Evolutionary conservation across 495 filamentous ascomycete species (phyloP).

Genomic region (Tuber calosporum): DNA sequence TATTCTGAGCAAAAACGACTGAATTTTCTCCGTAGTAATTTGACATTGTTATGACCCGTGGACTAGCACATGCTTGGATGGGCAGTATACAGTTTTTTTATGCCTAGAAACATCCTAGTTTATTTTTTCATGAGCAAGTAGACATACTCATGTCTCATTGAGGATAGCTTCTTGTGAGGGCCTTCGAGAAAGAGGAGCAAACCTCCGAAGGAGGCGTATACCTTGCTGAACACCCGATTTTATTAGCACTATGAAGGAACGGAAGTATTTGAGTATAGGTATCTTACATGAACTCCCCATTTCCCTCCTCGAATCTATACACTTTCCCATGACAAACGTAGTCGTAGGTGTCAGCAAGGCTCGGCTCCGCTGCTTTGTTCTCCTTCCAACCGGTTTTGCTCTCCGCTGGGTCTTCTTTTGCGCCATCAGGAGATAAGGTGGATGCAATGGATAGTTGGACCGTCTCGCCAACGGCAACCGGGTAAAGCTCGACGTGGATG

Average conservation of each 20-base stretch:
- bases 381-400: slow-evolving; percentile 71
- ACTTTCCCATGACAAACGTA: slow-evolving; percentile 98
- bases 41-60: not conserved
- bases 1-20: not conserved
- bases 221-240: slow-evolving; percentile 56
- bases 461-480: slow-evolving; percentile 61
- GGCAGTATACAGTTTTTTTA: slow-evolving; percentile 7
- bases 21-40: not conserved
- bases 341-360: slow-evolving; percentile 84
- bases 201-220: slow-evolving; percentile 87
- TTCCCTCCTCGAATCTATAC: slow-evolving; percentile 89
- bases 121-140: slow-evolving; percentile 92
- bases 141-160: slow-evolving; percentile 80
- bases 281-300: slow-evolving; percentile 75
- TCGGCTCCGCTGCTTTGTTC: slow-evolving; percentile 56
- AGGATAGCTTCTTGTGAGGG: slow-evolving; percentile 90
- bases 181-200: slow-evolving; percentile 83
- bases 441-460: slow-evolving; percentile 73
- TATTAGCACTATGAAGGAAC: not conserved
- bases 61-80: not conserved
- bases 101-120: slow-evolving; percentile 8
- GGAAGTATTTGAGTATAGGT: not conserved
- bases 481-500: slow-evolving; percentile 89
- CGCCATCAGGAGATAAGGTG: slow-evolving; percentile 78
- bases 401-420: slow-evolving; percentile 52